Conservation (phyloP, 345 rosid species). For the Acer saccharum region DNA sequence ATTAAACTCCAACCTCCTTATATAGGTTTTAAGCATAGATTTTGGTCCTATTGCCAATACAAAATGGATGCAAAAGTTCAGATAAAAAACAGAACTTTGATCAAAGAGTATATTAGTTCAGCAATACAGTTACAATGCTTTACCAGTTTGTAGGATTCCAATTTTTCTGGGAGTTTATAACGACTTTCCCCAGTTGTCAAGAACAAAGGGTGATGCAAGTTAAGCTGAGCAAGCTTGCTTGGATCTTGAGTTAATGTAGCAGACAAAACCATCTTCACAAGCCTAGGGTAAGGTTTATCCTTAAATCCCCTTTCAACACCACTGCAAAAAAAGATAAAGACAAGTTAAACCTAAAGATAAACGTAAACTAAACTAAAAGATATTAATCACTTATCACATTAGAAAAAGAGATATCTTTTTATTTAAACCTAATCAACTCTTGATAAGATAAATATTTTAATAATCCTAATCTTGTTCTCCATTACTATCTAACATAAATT, state of each 20-base stretch:
- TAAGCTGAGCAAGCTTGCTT: slow-evolving; percentile 92
- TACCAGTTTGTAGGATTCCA: slow-evolving; percentile 89
- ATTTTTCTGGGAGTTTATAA: slow-evolving; percentile 75
- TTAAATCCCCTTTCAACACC: slow-evolving; percentile 84
- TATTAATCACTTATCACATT: too few species aligned
- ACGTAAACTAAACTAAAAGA: too few species aligned
- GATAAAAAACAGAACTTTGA: neutral
- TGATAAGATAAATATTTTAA: too few species aligned
- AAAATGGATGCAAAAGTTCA: neutral
- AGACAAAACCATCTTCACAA: slow-evolving; percentile 85
- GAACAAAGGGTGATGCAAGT: slow-evolving; percentile 90
- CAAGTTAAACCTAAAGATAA: too few species aligned
- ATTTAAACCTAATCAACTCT: too few species aligned
- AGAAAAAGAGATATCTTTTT: too few species aligned
- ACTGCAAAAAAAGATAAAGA: slow-evolving; percentile 44
- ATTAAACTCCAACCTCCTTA: neutral
- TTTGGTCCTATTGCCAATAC: neutral
- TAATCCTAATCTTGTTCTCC: too few species aligned
- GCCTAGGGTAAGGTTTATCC: slow-evolving; percentile 76
- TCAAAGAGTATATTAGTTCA: slow-evolving; percentile 3
- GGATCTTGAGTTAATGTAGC: slow-evolving; percentile 98
- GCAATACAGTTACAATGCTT: slow-evolving; percentile 18
- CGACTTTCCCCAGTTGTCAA: slow-evolving; percentile 77
- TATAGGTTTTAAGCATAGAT: neutral
- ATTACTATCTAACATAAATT: neutral